A percentile compares a stretch with the other conserved stretches of the same genome.
These are phyloP conservation scores for Talaromyces sp. DNA, from an alignment of 2,329 filamentous ascomycete species.

Conservation along the genomic window DNA sequence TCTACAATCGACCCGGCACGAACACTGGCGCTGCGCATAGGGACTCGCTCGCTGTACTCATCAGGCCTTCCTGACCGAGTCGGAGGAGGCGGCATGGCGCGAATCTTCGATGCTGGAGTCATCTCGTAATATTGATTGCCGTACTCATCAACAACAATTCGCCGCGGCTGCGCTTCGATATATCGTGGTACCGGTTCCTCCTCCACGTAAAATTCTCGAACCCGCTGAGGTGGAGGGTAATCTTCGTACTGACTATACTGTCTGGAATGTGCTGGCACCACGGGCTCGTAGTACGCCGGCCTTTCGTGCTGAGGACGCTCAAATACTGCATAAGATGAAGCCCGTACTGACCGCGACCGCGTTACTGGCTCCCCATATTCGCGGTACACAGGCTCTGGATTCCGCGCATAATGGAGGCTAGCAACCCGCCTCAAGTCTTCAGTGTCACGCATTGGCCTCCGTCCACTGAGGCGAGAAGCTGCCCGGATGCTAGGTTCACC, in stretches of 20 bases:
- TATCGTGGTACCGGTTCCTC: slow-evolving; percentile 39
- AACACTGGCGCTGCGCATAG: slow-evolving; percentile 26
- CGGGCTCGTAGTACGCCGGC: slow-evolving; percentile 34
- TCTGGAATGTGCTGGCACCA: slow-evolving; percentile 24
- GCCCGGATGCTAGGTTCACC: slow-evolving; percentile 29
- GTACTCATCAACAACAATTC: slow-evolving; percentile 75
- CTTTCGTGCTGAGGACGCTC: slow-evolving; percentile 35
- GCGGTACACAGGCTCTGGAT: slow-evolving; percentile 35
- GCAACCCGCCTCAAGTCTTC: slow-evolving; percentile 43
- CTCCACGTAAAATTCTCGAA: slow-evolving; percentile 38
- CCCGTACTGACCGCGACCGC: slow-evolving; percentile 30
- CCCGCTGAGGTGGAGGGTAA: slow-evolving; percentile 30
- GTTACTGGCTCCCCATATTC: slow-evolving; percentile 42
- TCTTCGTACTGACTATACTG: slow-evolving; percentile 32
- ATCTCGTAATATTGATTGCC: slow-evolving; percentile 72
- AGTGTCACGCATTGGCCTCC: slow-evolving; percentile 36
- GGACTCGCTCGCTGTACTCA: slow-evolving; percentile 27
- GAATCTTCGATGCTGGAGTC: slow-evolving; percentile 34
- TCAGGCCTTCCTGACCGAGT: slow-evolving; percentile 27
- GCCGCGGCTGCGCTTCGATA: slow-evolving; percentile 52
- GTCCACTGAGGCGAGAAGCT: slow-evolving; percentile 33
- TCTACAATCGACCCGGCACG: slow-evolving; percentile 40
- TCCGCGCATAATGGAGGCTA: slow-evolving; percentile 40
- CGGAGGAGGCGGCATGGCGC: slow-evolving; percentile 27
- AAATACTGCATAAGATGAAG: slow-evolving; percentile 35